Base-by-base conservation (phyloP, 768 basidiomycete species). In the Tylopilus felleus region DNA sequence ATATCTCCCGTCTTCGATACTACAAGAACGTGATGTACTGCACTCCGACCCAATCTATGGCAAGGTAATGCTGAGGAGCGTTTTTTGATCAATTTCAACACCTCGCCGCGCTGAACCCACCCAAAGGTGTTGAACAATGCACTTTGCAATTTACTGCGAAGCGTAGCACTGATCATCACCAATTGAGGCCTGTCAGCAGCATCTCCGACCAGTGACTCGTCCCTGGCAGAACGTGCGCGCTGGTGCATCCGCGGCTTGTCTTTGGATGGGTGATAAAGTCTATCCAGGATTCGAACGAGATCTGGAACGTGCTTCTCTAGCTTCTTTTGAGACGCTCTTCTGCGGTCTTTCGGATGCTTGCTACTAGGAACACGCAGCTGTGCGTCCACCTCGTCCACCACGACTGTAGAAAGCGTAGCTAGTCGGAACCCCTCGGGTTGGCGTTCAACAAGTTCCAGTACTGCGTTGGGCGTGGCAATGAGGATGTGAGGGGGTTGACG, bases 321-420 rank as follows among this genome's bases (percentile, higher is more conserved):
- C 59, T 77, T 78, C 56, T 70, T 74, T 56, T 68, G 66, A 28
- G 72, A 40, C 3, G 21, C 72, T 61, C 75, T 77, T 53, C 67
- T 65, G 47, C 61, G 65, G 47, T 69, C 75, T 64, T 76, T 62
- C 58, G 73, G 41, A 69, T 68, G 53, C 72, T 75, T 54, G 64
- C 67, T 46, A 8, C 5, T 40, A 19, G 84, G 79, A 6, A 77
- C 69, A 54, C 80, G 80, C 50, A 92, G 73, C 38, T 90, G 72
- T 66, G 84, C 86, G 62, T 91, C 90, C 44, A 82, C 84, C 65
- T 91, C 89, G 58, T 91, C 89, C 51, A 90, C 82, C 33, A 84
- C 82, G 44, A 91, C 76, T 2, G 77, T 79, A 14, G 78, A 78
- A 48, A 88, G 69, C 46, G 68, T 70, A 7, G 67, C 60, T 45